Percentiles rank a stretch among this genome's conserved stretches.
These are phyloP conservation scores for Nothophoma quercina DNA, from an alignment of 2,329 filamentous ascomycete species.

Conservation along the genomic window DNA sequence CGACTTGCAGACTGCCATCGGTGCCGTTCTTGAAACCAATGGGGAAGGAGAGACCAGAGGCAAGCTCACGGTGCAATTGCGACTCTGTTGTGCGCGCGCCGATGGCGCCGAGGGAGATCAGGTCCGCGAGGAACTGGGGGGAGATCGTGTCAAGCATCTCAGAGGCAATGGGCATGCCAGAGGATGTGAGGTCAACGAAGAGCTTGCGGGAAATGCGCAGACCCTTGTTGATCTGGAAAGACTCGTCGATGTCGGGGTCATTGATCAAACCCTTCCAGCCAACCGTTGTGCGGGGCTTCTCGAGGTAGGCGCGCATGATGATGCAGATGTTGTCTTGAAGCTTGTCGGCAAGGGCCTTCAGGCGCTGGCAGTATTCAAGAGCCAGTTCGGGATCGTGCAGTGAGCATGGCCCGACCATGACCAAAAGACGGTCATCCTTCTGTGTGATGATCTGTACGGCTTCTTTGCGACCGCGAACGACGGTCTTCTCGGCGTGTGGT, in stretches of 20 bases:
- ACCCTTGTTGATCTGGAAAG: slow-evolving; percentile 99
- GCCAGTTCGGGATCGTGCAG: slow-evolving; percentile 93
- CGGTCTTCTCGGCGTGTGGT: slow-evolving; percentile 68
- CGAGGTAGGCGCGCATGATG: slow-evolving; percentile 98
- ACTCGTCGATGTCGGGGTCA: slow-evolving; percentile 96
- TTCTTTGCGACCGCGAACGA: slow-evolving; percentile 73
- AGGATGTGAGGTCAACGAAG: slow-evolving; percentile 86
- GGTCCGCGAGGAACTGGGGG: slow-evolving; percentile 94
- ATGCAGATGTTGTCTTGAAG: slow-evolving; percentile 85
- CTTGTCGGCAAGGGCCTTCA: slow-evolving; percentile 79
- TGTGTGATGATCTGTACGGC: slow-evolving; percentile 79
- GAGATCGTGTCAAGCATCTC: slow-evolving; percentile 99
- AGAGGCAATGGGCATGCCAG: slow-evolving; percentile 92
- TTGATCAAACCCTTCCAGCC: slow-evolving; percentile 99
- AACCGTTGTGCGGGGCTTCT: slow-evolving; percentile 97
- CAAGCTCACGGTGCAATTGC: slow-evolving; percentile 94
- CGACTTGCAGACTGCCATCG: slow-evolving; percentile 87
- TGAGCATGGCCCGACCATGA: slow-evolving; percentile 94
- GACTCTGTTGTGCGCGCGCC: slow-evolving; percentile 96
- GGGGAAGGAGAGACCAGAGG: slow-evolving; percentile 93
- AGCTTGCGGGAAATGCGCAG: slow-evolving; percentile 90
- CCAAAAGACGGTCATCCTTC: slow-evolving; percentile 84
- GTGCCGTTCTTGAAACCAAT: slow-evolving; percentile 99
- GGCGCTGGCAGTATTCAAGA: slow-evolving; percentile 83
- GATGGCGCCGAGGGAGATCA: slow-evolving; percentile 94